Evolutionary conservation across 2,329 filamentous ascomycete genomes (phyloP), one percentile per base, ranked within the genome.

Genomic region (Trichoderma breve): DNA sequence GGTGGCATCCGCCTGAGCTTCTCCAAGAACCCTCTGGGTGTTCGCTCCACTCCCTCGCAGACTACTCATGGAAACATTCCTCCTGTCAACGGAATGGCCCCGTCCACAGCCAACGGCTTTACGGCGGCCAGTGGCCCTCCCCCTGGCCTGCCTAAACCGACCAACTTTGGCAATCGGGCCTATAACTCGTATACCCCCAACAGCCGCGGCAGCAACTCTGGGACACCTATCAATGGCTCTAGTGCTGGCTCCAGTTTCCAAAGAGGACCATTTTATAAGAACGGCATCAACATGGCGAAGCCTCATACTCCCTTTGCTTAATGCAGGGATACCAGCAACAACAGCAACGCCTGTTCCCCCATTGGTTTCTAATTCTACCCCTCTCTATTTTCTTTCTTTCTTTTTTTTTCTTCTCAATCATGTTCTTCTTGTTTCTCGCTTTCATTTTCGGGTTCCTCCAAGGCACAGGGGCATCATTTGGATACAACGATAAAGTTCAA

Each of bases 1-100:
- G 95, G 95, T 7, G 96, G 96, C 39, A 98, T 99, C 77, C 91
- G 96, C 28, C 86, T 99, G 71, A 97, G 94, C 81, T 99, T 98
- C 81, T 98, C 95, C 34, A 98, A 98, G 84, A 98, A 98, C 77
- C 96, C 96, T 0, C 87, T 98, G 2, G 96, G 96, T 26, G 95
- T 98, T 32, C 92, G 96, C 60, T 94, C 93, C 78, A 82, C 79
- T 30, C 79, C 79, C 6, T 76, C 80, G 30, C 83, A 86, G 71
- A 78, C 79, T 36, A 78, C 79, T 8, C 76, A 80, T 5, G 77
- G 80, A 26, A 77, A 79, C 21, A 82, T 90, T 76, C 85, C 85
- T 51, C 87, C 87, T 36, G 89, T 90, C 79, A 89, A 85, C 75
- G 90, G 86, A 28, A 85, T 89, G 74, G 87, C 89, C 77, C 87